Base-by-base conservation (phyloP, 805 yeast species). In the Barnettozyma siamensis region DNA sequence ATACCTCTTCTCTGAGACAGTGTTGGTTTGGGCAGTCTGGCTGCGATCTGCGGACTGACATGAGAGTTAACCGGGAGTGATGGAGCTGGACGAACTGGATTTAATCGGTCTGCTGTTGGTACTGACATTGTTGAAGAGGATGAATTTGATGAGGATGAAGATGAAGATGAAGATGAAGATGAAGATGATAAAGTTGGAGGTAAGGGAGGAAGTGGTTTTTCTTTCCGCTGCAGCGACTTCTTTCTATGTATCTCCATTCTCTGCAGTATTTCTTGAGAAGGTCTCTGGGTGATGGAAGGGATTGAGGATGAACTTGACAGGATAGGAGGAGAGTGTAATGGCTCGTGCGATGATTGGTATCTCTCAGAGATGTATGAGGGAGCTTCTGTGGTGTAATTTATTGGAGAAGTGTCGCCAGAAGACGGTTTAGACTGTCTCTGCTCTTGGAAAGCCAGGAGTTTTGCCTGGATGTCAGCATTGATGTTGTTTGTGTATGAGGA, bases 391-490 rank as follows among this genome's bases (percentile, higher is more conserved):
- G 17, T 29, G 10, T 21, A 37, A 20, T 26, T 34, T 33, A 30
- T 29, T 13, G 50, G 47, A 2, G 52, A 42, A 1, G 54, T 43
- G 1, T 29, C 36, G 7, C 11, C 16, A n/a, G 47, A 47, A n/a
- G 42, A 21, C 7, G 66, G 56, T 38, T 66, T 64, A 37, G 65
- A 64, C 44, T 78, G 80, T 50, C 96, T 74, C 55, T 83, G 79
- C 48, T 86, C 88, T 60, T 88, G 96, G 53, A 89, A 85, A 0
- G 95, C 96, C 59, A 84, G 65, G 29, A 89, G 72, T 48, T 93
- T 70, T 1, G 96, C 96, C 60, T 88, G 96, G 31, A 88, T 75
- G 47, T 85, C 91, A 10, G 93, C 81, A 52, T 74, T 79, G 38
- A 82, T 66, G 40, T 63, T 67, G 12, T 66, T 61, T 27, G 69